A percentile compares a stretch with the other conserved stretches of the same genome.
Conservation (phyloP, 495 filamentous ascomycete genomes). For the Cercophora sp. region DNA sequence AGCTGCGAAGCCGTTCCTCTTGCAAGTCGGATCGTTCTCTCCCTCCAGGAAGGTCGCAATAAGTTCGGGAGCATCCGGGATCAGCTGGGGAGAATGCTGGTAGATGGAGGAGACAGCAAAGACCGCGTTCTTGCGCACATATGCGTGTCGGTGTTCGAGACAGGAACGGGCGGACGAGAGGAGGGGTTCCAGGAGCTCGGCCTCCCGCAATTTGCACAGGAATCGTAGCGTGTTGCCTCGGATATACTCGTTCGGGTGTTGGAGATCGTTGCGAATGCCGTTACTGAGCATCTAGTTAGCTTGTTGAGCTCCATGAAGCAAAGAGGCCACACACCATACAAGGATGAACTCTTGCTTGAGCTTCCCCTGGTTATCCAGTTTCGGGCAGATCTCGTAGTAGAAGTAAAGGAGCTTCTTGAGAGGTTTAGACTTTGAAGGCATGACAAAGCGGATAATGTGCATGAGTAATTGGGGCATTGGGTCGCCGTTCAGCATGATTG, state of each 20-base stretch:
- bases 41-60: conserved; percentile 84
- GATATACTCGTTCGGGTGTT: conserved; percentile 98
- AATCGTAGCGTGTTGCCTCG: conserved; percentile 95
- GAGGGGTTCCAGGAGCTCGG: conserved; percentile 93
- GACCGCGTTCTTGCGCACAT: conserved; percentile 96
- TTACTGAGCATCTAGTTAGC: conserved; percentile 57
- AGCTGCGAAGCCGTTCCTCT: conserved; percentile 95
- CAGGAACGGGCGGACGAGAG: conserved; percentile 87
- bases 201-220: conserved; percentile 91
- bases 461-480: conserved; percentile 93
- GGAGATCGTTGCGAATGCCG: conserved; percentile 94
- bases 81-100: conserved; percentile 83
- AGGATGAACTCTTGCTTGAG: conserved; percentile 99
- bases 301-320: not conserved
- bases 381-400: conserved; percentile 98
- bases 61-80: conserved; percentile 93
- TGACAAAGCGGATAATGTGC: conserved; percentile 99
- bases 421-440: conserved; percentile 95
- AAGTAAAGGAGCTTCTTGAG: conserved; percentile 98
- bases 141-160: conserved; percentile 92
- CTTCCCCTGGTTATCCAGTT: conserved; percentile 85
- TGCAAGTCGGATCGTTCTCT: conserved; percentile 94
- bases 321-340: conserved; percentile 70
- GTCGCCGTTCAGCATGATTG: conserved; percentile 96
- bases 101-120: conserved; percentile 92